phyloP scores from a whole-genome alignment of 306 rosid genomes.

The Lagenaria siceraria region DNA sequence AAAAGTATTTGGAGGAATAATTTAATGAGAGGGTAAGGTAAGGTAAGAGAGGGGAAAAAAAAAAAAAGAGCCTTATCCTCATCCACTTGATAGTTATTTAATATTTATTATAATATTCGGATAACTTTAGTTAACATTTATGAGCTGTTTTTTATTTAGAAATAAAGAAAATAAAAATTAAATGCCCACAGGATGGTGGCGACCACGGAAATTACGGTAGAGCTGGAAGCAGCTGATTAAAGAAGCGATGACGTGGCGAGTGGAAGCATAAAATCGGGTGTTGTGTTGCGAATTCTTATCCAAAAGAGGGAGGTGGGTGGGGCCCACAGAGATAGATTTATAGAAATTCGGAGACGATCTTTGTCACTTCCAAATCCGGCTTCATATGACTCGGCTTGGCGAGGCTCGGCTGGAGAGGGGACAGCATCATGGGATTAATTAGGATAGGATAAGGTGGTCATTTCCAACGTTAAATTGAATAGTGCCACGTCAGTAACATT shows the following conservation, averaged over 20 bases:
- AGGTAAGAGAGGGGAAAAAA: background rate
- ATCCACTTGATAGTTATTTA: constrained; percentile 15
- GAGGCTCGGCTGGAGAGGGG: background rate
- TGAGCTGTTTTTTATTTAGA: constrained; percentile 12
- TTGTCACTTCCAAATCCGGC: background rate
- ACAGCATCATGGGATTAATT: background rate
- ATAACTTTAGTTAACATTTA: constrained; percentile 5
- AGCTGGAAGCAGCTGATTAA: background rate
- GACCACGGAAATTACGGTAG: constrained; percentile 1
- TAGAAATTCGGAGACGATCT: constrained; percentile 7
- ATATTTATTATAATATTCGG: background rate
- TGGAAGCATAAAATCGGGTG: constrained; percentile 4
- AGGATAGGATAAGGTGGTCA: background rate
- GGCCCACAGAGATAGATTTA: constrained; percentile 14
- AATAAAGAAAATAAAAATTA: too few species aligned
- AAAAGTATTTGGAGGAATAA: background rate
- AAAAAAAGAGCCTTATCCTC: constrained; percentile 35
- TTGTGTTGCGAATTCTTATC: constrained; percentile 36
- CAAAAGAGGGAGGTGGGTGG: constrained; percentile 12
- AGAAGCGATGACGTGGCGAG: constrained; percentile 16
- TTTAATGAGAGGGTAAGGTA: background rate
- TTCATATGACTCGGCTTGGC: background rate
- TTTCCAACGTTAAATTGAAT: background rate
- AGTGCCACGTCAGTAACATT: background rate
- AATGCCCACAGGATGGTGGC: background rate